Conservation (phyloP, 1,284 basidiomycete species). For the Heterobasidion parviporum region DNA sequence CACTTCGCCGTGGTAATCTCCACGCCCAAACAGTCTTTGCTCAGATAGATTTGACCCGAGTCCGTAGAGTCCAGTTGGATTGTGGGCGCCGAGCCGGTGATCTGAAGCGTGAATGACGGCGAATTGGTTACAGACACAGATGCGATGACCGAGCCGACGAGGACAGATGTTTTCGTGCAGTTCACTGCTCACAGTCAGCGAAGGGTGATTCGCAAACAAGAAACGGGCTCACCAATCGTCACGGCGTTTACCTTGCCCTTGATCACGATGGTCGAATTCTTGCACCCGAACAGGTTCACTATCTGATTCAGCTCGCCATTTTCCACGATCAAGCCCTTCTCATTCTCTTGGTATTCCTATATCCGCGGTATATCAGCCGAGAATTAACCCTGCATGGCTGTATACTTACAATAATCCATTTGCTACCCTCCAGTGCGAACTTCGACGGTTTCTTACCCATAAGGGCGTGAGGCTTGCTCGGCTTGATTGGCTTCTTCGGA, state of each 20-base stretch:
- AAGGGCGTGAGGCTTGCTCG: constrained; percentile 74
- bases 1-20: constrained; percentile 97
- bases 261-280: constrained; percentile 80
- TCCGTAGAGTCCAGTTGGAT: constrained; percentile 94
- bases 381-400: background rate
- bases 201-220: background rate
- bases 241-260: constrained; percentile 96
- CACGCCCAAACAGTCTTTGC: constrained; percentile 67
- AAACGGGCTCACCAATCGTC: constrained; percentile 60
- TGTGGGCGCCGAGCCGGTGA: constrained; percentile 86
- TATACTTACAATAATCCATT: constrained; percentile 82
- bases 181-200: constrained; percentile 48
- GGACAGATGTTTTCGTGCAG: constrained; percentile 83
- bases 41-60: constrained; percentile 92
- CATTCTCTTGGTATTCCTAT: constrained; percentile 92
- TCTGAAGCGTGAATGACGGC: constrained; percentile 89
- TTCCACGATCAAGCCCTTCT: constrained; percentile 67
- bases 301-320: constrained; percentile 79
- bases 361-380: background rate
- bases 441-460: constrained; percentile 90
- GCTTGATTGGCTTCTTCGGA: constrained; percentile 63
- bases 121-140: constrained; percentile 84
- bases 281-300: constrained; percentile 90
- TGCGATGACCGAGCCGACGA: constrained; percentile 90
- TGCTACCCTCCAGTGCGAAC: constrained; percentile 85